phyloP scores from a whole-genome alignment of 768 basidiomycete genomes.

The Collybiopsis confluens region DNA sequence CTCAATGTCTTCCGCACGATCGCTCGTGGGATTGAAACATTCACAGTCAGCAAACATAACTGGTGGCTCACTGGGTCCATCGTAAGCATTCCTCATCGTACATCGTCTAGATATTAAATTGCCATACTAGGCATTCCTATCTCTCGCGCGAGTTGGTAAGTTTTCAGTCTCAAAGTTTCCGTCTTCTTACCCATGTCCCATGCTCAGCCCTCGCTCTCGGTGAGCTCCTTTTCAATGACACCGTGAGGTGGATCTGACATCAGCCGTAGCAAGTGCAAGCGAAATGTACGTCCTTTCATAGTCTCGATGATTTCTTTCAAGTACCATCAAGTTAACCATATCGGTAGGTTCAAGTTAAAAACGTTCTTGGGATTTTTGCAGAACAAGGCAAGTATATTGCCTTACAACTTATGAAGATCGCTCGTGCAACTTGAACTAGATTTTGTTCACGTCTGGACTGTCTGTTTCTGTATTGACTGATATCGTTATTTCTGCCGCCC shows the following conservation, averaged over 20 bases:
- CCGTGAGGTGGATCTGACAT: neutral
- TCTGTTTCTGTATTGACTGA: slow-evolving; percentile 11
- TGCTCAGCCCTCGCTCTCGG: neutral
- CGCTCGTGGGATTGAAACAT: too few relatives aligned
- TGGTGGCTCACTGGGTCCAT: slow-evolving; percentile 13
- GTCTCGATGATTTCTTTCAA: neutral
- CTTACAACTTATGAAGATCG: too few relatives aligned
- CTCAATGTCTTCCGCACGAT: too few relatives aligned
- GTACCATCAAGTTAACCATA: neutral
- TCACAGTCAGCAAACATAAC: neutral
- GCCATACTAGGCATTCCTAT: neutral
- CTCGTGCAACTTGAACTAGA: neutral
- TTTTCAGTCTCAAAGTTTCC: neutral
- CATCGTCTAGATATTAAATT: too few relatives aligned
- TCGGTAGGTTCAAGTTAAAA: neutral
- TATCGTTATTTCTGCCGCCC: slow-evolving; percentile 9
- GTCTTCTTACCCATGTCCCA: neutral
- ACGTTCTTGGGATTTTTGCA: neutral
- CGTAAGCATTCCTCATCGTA: neutral
- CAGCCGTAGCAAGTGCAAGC: neutral
- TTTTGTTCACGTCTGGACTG: slow-evolving; percentile 11
- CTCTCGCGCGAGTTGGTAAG: neutral
- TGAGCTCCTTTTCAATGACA: neutral
- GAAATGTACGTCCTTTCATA: neutral
- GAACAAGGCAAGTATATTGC: neutral